Base-by-base conservation (phyloP, 768 basidiomycete species). In the Butyriboletus loyo region DNA sequence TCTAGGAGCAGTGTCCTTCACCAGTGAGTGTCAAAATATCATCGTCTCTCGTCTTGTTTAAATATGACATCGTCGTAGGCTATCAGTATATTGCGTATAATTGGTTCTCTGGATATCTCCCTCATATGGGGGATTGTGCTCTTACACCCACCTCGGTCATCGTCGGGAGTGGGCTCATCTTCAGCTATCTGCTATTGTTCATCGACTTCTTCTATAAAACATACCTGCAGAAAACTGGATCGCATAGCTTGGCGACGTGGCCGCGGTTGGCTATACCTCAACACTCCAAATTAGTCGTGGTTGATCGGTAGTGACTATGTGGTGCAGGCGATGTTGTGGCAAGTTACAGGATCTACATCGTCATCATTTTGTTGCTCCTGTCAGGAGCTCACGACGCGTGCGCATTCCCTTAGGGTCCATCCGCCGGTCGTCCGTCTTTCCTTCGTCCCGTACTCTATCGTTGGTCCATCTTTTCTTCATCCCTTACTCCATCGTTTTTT, bases 131-230 rank as follows among this genome's bases (percentile, higher is more conserved):
- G 2, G 52, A 47, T 17, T 63, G 62, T 27, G 0, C 49, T 1
- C 56, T 53, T n/a, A 57, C 61, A 7, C 61, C 56, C 1, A 43
- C 55, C 3, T 58, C 58, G 7, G 58, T 51, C 25, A 43, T 60
- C 35, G 28, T 57, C 10, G 58, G 58, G 1, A 38, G 3, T 5
- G 43, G 46, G 2, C 49, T 63, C 46, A 40, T 63, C 40, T 40
- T 45, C 43, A 63, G 61, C 21, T 63, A 63, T 45, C 47, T 63
- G 0, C 21, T 60, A 17, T 35, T 63, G 34, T 63, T 63, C 57
- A 22, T 63, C 41, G 47, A 63, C n/a, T 63, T 63, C 39, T 63
- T 63, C 46, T 35, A 48, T 7, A n/a, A 57, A 43, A 63, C 62
- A 2, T 63, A 63, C 41, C 10, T 42, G 2, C 39, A 50, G 24